Percentiles rank a stretch among this genome's conserved stretches.
Conservation (phyloP, 345 rosid species). For the Nasturtium officinale region DNA sequence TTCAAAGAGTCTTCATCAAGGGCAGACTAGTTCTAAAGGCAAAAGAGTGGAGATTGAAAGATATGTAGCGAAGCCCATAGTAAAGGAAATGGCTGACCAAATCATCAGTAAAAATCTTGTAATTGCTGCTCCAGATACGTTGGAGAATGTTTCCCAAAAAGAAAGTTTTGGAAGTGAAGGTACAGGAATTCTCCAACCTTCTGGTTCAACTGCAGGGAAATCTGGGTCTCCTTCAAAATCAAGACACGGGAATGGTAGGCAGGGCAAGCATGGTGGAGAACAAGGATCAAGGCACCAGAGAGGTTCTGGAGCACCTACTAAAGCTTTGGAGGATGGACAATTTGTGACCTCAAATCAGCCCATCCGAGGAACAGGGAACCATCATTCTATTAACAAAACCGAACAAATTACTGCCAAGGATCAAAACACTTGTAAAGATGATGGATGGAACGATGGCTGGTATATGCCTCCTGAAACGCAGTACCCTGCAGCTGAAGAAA, state of each 20-base stretch:
- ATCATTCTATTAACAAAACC: slow-evolving; percentile 41
- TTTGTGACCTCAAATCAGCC: slow-evolving; percentile 46
- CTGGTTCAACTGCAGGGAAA: slow-evolving; percentile 47
- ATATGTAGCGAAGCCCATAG: slow-evolving; percentile 81
- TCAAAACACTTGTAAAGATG: slow-evolving; percentile 51
- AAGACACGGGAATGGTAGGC: slow-evolving; percentile 61
- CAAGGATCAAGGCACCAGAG: slow-evolving; percentile 78
- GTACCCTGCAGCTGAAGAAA: slow-evolving; percentile 44
- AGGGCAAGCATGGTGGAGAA: slow-evolving; percentile 60
- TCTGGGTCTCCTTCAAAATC: slow-evolving; percentile 46
- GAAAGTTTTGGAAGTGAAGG: slow-evolving; percentile 45
- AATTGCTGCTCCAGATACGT: slow-evolving; percentile 39
- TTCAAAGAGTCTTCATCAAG: slow-evolving; percentile 55
- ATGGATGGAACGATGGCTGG: slow-evolving; percentile 62
- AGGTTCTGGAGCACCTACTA: slow-evolving; percentile 50
- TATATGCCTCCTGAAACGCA: slow-evolving; percentile 53
- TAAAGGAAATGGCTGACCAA: slow-evolving; percentile 85
- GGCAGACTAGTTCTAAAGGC: slow-evolving; percentile 60
- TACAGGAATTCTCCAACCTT: slow-evolving; percentile 44
- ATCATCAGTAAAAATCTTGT: slow-evolving; percentile 50
- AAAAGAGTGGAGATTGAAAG: slow-evolving; percentile 95
- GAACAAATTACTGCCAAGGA: slow-evolving; percentile 55
- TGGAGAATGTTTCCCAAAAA: slow-evolving; percentile 28
- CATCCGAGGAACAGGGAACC: slow-evolving; percentile 48
- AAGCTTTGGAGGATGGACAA: slow-evolving; percentile 46